Base-by-base conservation (phyloP, 2,329 filamentous ascomycete genomes). In the Arthrocladium fulminans region DNA sequence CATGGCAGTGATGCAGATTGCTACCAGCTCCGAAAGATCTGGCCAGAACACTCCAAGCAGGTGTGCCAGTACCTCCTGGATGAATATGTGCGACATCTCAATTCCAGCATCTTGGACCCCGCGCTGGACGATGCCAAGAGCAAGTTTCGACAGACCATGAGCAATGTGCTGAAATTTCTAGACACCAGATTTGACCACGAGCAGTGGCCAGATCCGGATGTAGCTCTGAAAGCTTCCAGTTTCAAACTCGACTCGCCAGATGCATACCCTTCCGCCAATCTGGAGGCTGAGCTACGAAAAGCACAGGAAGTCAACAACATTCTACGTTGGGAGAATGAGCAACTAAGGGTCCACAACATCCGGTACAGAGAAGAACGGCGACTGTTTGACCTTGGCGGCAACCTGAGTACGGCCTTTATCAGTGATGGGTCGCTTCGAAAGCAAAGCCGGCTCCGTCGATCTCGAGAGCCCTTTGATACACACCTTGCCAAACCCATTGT, bases 1-100 rank as follows among this genome's bases (percentile, higher is more conserved):
- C 17, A 15, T 8, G 12, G 19, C 15, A 17, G 20, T 7, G 44
- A 38, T 15, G 34, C 32, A 15, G 44, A 47, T 19, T 47, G 15
- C 32, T 47, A 38, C 20, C 44, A 47, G 30, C 5, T 47, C 7
- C 24, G 44, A 19, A 47, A 38, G 34, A 9, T 47, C 17, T 15
- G 35, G 17, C 30, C 23, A 8, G 19, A 29, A 25, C 30, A 47
- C 22, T 17, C 12, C 10, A 20, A 25, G n/a, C 4, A 27, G 20
- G 20, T 39, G 12, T 37, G 29, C 17, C 10, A 38, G 4, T 19
- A 32, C 9, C 25, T 30, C 12, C 5, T 12, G 41, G 19, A 13
- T n/a, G 29, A 34, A 34, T 7, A 30, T 6, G 24, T 40, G 37
- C 37, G 23, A 19, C 32, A 40, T 6, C 23, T 20, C 4, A 10